phyloP scores from a whole-genome alignment of 768 basidiomycete species.

The Suillus discolor region DNA sequence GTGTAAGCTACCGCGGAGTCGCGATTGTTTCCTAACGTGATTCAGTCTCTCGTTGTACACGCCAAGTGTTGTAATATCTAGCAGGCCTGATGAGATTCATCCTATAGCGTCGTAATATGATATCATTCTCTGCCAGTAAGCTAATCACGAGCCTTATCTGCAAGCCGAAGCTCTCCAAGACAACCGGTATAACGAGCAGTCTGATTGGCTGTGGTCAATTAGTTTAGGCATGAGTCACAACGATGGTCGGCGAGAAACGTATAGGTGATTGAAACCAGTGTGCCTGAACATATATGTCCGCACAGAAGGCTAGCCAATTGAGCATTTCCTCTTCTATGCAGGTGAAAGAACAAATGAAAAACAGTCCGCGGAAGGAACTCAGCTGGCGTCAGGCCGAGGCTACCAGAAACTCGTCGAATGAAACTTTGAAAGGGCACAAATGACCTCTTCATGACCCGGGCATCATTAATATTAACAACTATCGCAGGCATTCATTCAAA shows the following conservation, averaged over 20 bases:
- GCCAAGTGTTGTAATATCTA: not conserved
- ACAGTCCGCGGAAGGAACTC: not conserved
- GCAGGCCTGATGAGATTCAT: not conserved
- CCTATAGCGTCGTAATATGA: not conserved
- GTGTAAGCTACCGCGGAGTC: slow-evolving; percentile 14
- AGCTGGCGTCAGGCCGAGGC: not conserved
- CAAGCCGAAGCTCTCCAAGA: not conserved
- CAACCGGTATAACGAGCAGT: not conserved
- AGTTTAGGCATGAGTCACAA: not conserved
- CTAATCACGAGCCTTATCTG: not conserved
- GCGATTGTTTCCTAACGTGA: not conserved
- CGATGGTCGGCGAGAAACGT: not conserved
- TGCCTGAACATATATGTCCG: not conserved
- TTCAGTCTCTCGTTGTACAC: not conserved
- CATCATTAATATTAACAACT: not conserved
- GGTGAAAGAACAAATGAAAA: not conserved
- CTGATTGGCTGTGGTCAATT: not conserved
- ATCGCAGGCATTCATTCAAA: not conserved
- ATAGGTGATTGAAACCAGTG: not conserved
- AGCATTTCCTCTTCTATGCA: too few species aligned
- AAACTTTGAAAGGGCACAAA: not conserved
- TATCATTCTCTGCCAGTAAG: not conserved
- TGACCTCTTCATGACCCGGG: not conserved
- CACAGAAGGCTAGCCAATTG: not conserved
- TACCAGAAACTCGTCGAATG: not conserved